Percentiles rank a stretch among this genome's conserved stretches.
phyloP scores from a whole-genome alignment of 2,329 filamentous ascomycete species.

The Torrubiella hemipterigena region DNA sequence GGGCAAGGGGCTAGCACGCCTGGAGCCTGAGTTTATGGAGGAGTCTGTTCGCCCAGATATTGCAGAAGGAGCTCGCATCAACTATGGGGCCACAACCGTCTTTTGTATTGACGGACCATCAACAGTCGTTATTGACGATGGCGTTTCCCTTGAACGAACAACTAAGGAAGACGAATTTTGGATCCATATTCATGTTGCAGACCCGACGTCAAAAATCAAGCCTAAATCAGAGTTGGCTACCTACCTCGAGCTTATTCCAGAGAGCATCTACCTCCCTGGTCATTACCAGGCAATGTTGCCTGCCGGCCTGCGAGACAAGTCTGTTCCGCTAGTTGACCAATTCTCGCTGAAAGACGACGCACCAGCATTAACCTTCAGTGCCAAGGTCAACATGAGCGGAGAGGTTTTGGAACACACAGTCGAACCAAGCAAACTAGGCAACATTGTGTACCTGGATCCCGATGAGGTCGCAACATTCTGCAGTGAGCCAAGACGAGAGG shows the following conservation, averaged over 20 bases:
- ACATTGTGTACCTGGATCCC: slow-evolving; percentile 46
- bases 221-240: slow-evolving; percentile 45
- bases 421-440: slow-evolving; percentile 37
- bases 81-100: slow-evolving; percentile 40
- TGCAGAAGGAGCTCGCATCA: slow-evolving; percentile 34
- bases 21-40: slow-evolving; percentile 16
- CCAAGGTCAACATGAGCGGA: slow-evolving; percentile 40
- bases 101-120: slow-evolving; percentile 61
- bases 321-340: slow-evolving; percentile 28
- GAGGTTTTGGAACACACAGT: slow-evolving; percentile 42
- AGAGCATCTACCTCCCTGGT: slow-evolving; percentile 49
- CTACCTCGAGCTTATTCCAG: slow-evolving; percentile 47
- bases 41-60: slow-evolving; percentile 28
- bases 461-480: slow-evolving; percentile 33
- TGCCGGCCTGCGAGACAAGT: slow-evolving; percentile 16
- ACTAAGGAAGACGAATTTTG: slow-evolving; percentile 45
- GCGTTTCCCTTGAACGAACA: slow-evolving; percentile 56
- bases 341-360: slow-evolving; percentile 42
- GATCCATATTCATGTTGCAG: slow-evolving; percentile 69
- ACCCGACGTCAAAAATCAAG: slow-evolving; percentile 59
- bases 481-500: slow-evolving; percentile 18
- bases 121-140: slow-evolving; percentile 68
- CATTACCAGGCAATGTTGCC: slow-evolving; percentile 48
- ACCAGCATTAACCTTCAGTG: slow-evolving; percentile 51
- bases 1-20: slow-evolving; percentile 27